These are phyloP conservation scores for Boletus barrowsii DNA, from an alignment of 768 basidiomycete genomes.

Conservation along the genomic window DNA sequence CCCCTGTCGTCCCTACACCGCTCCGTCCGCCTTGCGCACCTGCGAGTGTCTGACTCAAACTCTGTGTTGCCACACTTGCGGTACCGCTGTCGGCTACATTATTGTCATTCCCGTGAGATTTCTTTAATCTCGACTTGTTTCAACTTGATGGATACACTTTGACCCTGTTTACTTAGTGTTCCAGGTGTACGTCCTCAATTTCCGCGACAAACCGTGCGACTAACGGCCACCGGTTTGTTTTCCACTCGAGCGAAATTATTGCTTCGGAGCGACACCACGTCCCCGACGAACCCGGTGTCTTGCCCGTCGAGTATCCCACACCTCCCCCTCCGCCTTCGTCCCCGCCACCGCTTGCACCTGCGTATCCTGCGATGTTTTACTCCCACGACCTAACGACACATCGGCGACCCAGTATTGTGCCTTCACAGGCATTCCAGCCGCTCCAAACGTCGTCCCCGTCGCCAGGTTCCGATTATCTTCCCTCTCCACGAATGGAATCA, in stretches of 20 bases:
- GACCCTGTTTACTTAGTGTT: conserved; percentile 42
- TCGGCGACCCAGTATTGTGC: conserved; percentile 6
- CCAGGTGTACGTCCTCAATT: conserved; percentile 70
- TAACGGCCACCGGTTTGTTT: conserved; percentile 85
- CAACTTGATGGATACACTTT: conserved; percentile 4
- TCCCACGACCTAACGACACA: conserved; percentile 27
- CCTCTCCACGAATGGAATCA: conserved; percentile 22
- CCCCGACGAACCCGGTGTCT: conserved; percentile 59
- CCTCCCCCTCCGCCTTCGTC: conserved; percentile 32
- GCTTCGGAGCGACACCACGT: conserved; percentile 65
- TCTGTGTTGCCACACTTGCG: conserved; percentile 78
- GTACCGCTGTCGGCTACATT: conserved; percentile 72
- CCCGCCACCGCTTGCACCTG: conserved; percentile 29
- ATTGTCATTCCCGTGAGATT: conserved; percentile 60
- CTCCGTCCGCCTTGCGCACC: conserved; percentile 45
- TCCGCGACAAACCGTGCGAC: conserved; percentile 65
- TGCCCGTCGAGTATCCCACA: conserved; percentile 39
- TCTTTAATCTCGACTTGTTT: not conserved
- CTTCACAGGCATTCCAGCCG: conserved; percentile 23
- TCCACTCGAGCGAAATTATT: conserved; percentile 68
- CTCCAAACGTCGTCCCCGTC: conserved; percentile 17
- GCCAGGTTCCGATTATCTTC: conserved; percentile 17
- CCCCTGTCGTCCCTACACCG: conserved; percentile 36
- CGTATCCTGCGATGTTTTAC: conserved; percentile 28
- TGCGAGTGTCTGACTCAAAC: conserved; percentile 86